A percentile compares a stretch with the other conserved stretches of the same genome.
Conservation (phyloP, 2,329 filamentous ascomycete species). For the Purpureocillium lavendulum region DNA sequence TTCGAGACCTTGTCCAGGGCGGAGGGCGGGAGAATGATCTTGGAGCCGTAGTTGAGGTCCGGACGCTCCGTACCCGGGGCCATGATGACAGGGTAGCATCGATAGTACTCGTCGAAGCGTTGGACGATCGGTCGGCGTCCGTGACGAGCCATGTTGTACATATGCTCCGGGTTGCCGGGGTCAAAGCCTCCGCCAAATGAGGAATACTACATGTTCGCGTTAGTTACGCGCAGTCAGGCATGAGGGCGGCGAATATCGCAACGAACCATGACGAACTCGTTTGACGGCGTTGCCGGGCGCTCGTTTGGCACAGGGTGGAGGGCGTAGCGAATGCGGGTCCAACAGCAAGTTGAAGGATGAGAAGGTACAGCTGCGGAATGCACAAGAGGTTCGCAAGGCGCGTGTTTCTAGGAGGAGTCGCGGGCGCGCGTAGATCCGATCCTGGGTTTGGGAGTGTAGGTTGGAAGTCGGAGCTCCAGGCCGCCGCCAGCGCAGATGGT, state of each 20-base stretch:
- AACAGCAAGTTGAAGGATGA: too few relatives aligned
- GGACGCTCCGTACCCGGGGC: slow-evolving; percentile 81
- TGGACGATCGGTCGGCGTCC: slow-evolving; percentile 47
- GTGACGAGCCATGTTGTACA: slow-evolving; percentile 38
- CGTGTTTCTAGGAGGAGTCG: too few relatives aligned
- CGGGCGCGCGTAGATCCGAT: too few relatives aligned
- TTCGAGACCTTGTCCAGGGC: slow-evolving; percentile 94
- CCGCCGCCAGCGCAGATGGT: too few relatives aligned
- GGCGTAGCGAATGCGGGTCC: too few relatives aligned
- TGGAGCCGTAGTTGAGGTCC: slow-evolving; percentile 91
- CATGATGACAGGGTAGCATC: slow-evolving; percentile 94
- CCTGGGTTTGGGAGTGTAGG: too few relatives aligned
- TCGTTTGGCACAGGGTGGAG: too few relatives aligned
- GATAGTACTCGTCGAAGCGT: slow-evolving; percentile 97
- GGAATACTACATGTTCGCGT: slow-evolving; percentile 18
- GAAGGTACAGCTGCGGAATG: too few relatives aligned
- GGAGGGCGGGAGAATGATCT: slow-evolving; percentile 94
- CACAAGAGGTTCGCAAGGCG: too few relatives aligned
- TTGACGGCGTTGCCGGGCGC: too few relatives aligned
- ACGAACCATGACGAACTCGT: neutral
- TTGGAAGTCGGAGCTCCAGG: too few relatives aligned
- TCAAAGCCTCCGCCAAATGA: slow-evolving; percentile 35
- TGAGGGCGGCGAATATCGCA: neutral
- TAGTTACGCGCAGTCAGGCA: neutral
- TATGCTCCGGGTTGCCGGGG: slow-evolving; percentile 36